Evolutionary conservation across 495 filamentous ascomycete species (phyloP).

Genomic region (Geoglossum glabrum): DNA sequence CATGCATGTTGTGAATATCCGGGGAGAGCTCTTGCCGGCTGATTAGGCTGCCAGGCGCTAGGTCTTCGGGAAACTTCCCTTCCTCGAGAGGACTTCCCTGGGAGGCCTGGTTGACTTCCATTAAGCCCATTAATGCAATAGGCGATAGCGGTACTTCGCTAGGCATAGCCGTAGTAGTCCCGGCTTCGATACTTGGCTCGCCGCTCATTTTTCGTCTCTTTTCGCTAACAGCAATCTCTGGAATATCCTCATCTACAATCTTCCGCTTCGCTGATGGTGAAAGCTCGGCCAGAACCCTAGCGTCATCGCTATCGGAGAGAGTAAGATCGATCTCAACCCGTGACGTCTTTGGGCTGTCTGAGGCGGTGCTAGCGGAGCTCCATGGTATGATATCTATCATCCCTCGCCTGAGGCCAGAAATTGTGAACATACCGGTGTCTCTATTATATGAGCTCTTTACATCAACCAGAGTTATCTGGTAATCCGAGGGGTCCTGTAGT

Average conservation of each 20-base stretch:
- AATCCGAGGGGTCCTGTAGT: background rate
- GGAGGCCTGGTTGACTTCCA: background rate
- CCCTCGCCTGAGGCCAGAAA: background rate
- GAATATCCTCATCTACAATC: background rate
- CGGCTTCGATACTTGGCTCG: background rate
- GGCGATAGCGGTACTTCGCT: background rate
- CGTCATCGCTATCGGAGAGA: background rate
- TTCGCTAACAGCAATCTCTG: background rate
- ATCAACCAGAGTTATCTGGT: constrained; percentile 3
- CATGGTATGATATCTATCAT: background rate
- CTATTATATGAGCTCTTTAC: background rate
- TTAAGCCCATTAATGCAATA: background rate
- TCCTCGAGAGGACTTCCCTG: background rate
- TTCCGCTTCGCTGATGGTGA: background rate
- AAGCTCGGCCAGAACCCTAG: background rate
- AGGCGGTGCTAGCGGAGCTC: background rate
- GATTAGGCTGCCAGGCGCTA: background rate
- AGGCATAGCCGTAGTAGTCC: background rate
- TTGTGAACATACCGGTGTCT: background rate
- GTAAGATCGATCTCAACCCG: background rate
- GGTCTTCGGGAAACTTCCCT: background rate
- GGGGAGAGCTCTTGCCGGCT: background rate
- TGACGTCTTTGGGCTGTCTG: background rate
- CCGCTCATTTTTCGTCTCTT: background rate
- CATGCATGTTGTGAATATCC: background rate